These are phyloP conservation scores for Paramyrothecium roridum DNA, from an alignment of 2,329 filamentous ascomycete species.

Conservation along the genomic window DNA sequence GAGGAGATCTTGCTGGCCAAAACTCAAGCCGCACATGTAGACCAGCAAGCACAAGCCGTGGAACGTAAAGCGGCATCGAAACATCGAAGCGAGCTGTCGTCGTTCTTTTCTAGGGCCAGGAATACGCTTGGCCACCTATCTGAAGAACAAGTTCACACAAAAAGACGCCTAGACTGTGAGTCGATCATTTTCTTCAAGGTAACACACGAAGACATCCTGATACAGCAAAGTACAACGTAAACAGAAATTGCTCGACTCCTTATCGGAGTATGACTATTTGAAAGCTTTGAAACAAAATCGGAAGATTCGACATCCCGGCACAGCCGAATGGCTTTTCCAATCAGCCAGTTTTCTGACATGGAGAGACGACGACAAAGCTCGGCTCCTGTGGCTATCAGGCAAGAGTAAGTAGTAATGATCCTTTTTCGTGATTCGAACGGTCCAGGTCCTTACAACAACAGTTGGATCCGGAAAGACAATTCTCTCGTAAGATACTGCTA, in stretches of 20 bases:
- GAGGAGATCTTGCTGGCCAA: conserved; percentile 19
- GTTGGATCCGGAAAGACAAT: conserved; percentile 25
- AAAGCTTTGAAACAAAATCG: conserved; percentile 20
- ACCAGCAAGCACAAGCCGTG: conserved; percentile 14
- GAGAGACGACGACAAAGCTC: conserved; percentile 2
- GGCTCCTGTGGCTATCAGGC: conserved; percentile 24
- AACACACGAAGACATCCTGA: background rate
- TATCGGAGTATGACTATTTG: conserved; percentile 21
- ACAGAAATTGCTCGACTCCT: conserved; percentile 19
- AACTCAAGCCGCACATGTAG: conserved; percentile 14
- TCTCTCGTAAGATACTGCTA: conserved; percentile 4
- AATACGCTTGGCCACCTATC: background rate
- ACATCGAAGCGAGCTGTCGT: background rate
- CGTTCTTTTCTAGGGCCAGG: background rate
- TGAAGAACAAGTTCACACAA: background rate
- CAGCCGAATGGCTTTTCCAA: conserved; percentile 21
- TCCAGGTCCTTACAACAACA: conserved; percentile 1
- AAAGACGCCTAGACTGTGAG: background rate
- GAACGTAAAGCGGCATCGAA: conserved; percentile 10
- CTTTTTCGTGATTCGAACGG: background rate
- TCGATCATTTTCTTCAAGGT: background rate
- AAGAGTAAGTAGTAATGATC: conserved; percentile 18
- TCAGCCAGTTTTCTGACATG: conserved; percentile 20
- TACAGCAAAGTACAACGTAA: conserved; percentile 3
- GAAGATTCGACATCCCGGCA: conserved; percentile 20